A percentile compares a stretch with the other conserved stretches of the same genome.
Conservation (phyloP, 2,329 filamentous ascomycete species). For the Ceratocystis harringtonii region DNA sequence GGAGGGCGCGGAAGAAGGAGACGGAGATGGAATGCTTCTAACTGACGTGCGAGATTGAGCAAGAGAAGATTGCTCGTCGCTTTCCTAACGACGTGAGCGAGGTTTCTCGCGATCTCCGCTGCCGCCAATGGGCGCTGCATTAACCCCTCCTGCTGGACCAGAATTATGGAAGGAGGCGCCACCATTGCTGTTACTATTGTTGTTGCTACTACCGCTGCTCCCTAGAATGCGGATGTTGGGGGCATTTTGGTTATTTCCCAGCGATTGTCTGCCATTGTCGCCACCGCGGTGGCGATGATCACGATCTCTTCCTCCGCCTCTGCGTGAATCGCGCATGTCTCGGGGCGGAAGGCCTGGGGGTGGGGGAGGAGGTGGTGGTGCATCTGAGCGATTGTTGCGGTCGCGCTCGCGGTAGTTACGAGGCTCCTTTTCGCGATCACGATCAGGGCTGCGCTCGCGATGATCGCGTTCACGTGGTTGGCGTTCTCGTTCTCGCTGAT, state of each 20-base stretch:
- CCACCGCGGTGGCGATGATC: constrained; percentile 14
- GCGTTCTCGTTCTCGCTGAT: constrained; percentile 30
- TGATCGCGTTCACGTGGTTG: constrained; percentile 26
- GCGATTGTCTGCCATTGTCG: constrained; percentile 1
- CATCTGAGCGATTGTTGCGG: constrained; percentile 24
- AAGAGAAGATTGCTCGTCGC: constrained; percentile 1
- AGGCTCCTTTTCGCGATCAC: constrained; percentile 35
- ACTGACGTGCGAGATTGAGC: not conserved
- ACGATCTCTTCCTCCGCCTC: constrained; percentile 17
- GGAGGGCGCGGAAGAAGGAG: not conserved
- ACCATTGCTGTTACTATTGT: not conserved
- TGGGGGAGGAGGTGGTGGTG: constrained; percentile 19
- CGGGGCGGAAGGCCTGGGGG: constrained; percentile 17
- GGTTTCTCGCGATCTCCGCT: constrained; percentile 25
- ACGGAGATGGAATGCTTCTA: not conserved
- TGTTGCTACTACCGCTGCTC: not conserved
- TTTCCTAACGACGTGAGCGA: constrained; percentile 23
- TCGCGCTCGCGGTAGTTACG: constrained; percentile 30
- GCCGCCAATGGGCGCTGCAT: constrained; percentile 19
- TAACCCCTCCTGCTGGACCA: constrained; percentile 13
- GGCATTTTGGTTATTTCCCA: not conserved
- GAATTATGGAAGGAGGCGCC: not conserved
- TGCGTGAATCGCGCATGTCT: constrained; percentile 20
- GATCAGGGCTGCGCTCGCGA: constrained; percentile 32
- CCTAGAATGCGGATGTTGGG: constrained; percentile 13